phyloP scores from a whole-genome alignment of 129 eudicot species.

The Calendula officinalis region DNA sequence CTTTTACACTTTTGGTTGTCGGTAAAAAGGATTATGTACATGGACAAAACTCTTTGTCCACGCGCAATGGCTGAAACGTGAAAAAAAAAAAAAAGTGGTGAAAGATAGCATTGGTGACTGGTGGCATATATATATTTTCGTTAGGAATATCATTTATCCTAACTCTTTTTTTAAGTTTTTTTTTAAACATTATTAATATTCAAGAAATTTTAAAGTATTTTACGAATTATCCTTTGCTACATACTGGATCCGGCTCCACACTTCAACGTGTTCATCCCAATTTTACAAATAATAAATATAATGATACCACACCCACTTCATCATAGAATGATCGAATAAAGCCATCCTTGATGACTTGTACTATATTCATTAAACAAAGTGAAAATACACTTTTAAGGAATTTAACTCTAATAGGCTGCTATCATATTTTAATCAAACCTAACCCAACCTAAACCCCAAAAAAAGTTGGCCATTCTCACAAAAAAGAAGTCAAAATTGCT shows the following conservation, averaged over 20 bases:
- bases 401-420: constrained; percentile 29
- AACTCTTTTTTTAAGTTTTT: too few relatives aligned
- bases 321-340: constrained; percentile 6
- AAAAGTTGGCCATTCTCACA: neutral
- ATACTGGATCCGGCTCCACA: too few relatives aligned
- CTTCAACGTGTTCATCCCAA: neutral
- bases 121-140: too few relatives aligned
- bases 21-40: too few relatives aligned
- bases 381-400: neutral
- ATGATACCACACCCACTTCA: constrained; percentile 28
- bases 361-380: constrained; percentile 5
- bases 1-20: too few relatives aligned
- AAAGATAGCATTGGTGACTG: too few relatives aligned
- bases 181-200: too few relatives aligned
- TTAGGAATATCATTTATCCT: too few relatives aligned
- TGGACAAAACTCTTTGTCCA: too few relatives aligned
- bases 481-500: neutral
- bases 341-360: constrained; percentile 34
- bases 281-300: neutral
- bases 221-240: neutral
- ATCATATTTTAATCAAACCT: constrained; percentile 18
- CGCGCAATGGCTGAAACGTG: too few relatives aligned
- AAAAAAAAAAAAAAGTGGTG: too few relatives aligned
- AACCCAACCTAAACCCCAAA: constrained; percentile 18
- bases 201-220: neutral